Evolutionary conservation across 768 basidiomycete species (phyloP).

Genomic region (Auriscalpium microsporum): DNA sequence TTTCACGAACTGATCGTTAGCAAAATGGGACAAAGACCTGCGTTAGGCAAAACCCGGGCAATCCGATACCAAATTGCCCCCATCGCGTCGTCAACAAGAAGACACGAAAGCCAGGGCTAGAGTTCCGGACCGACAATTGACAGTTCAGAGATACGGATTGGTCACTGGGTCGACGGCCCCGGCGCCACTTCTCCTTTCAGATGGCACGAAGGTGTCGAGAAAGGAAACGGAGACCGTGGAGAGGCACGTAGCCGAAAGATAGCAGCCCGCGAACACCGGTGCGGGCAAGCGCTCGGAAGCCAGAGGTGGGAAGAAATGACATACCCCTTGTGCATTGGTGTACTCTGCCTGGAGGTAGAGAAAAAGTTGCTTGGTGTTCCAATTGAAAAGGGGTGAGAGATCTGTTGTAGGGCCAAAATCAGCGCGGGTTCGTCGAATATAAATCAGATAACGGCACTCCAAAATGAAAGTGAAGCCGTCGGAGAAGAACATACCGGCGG

Average conservation of each 20-base stretch:
- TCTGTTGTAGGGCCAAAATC: constrained; percentile 35
- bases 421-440: neutral
- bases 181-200: too few relatives aligned
- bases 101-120: too few relatives aligned
- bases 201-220: too few relatives aligned
- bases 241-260: too few relatives aligned
- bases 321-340: constrained; percentile 59
- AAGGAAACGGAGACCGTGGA: too few relatives aligned
- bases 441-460: neutral
- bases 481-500: constrained; percentile 49
- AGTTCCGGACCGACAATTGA: too few relatives aligned
- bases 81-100: too few relatives aligned
- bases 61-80: too few relatives aligned
- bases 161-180: too few relatives aligned
- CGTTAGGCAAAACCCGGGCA: neutral
- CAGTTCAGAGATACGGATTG: too few relatives aligned
- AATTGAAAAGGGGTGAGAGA: constrained; percentile 76
- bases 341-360: constrained; percentile 84
- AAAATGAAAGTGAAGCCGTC: neutral
- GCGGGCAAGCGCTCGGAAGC: too few relatives aligned
- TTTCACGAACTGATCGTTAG: neutral
- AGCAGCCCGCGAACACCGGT: too few relatives aligned
- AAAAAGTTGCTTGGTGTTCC: constrained; percentile 97
- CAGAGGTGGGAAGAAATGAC: constrained; percentile 18
- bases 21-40: neutral